Base-by-base conservation (phyloP, 2,329 filamentous ascomycete species). In the Pseudocercospora fijiensis region DNA sequence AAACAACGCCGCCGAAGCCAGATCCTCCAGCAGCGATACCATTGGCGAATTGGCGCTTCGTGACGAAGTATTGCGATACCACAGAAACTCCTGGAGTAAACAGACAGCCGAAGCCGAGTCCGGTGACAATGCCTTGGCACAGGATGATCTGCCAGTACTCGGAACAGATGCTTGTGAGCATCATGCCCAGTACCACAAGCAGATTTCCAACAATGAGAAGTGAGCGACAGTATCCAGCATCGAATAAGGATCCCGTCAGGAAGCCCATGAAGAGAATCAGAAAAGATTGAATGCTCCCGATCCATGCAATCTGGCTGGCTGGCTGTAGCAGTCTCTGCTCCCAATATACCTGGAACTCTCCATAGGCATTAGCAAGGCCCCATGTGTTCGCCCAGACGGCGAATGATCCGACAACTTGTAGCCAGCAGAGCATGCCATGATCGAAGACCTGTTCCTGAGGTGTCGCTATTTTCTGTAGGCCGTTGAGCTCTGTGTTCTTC, bases 81-180 rank as follows among this genome's bases (percentile, higher is more conserved):
- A 81, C 79, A 5, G 78, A 77, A 1, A 81, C 75, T 26, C 70
- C 74, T 2, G 78, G 78, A 1, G 79, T 71, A 52, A 79, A 80
- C 3, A 80, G 65, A 30, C 68, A 72, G 10, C 78, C 79, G 0
- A 73, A 72, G 11, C 80, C 80, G 10, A 78, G 69, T 24, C 79
- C 78, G 43, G 79, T 76, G 68, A 78, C 80, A 53, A 82, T 72
- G 1, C 75, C 80, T 64, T 82, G 80, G 1, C 78, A 74, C 22
- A 82, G 77, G 5, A 82, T 72, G 5, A 81, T 73, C 61, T 82
- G 78, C 74, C 76, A 81, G 75, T 81, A 82, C 45, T 73, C 61
- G 3, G 70, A 73, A 57, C 78, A 79, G 6, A 81, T 70, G 26
- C 76, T 78, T 1, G 57, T 33, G 11, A 81, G 81, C 78, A 81